Evolutionary conservation across 176 grass and related monocot genomes (phyloP).

Genomic region (Avena eriantha): DNA sequence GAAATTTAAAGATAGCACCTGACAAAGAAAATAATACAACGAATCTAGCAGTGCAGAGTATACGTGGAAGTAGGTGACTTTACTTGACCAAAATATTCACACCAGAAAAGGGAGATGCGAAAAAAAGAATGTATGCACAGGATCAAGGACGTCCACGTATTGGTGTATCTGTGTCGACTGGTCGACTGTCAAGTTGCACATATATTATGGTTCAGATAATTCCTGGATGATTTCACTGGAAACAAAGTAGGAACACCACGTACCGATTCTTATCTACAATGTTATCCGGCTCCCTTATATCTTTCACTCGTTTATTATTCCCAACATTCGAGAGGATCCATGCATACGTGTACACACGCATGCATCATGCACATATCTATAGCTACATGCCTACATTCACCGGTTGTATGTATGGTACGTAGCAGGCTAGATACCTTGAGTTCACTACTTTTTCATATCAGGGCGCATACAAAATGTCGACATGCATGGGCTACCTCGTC

Average conservation of each 20-base stretch:
- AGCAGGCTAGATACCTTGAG: neutral
- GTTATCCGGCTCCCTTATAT: slow-evolving; percentile 28
- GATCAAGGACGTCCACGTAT: neutral
- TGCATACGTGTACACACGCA: neutral
- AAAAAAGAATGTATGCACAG: neutral
- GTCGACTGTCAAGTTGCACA: slow-evolving; percentile 34
- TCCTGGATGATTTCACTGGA: neutral
- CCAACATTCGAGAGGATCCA: slow-evolving; percentile 6
- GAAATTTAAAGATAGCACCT: neutral
- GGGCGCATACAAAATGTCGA: neutral
- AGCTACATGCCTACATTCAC: neutral
- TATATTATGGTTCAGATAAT: slow-evolving; percentile 32
- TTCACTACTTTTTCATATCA: neutral
- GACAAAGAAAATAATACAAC: neutral
- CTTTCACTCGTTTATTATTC: neutral
- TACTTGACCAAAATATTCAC: slow-evolving; percentile 15
- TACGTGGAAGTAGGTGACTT: neutral
- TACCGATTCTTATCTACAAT: slow-evolving; percentile 51
- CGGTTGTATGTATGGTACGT: neutral
- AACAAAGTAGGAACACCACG: slow-evolving; percentile 40
- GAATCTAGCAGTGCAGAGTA: neutral
- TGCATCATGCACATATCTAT: neutral
- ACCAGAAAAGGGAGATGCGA: slow-evolving; percentile 22
- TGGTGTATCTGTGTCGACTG: neutral
- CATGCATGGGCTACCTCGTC: neutral